Conservation (phyloP, 2,329 filamentous ascomycete species). For the Scedosporium apiospermum region DNA sequence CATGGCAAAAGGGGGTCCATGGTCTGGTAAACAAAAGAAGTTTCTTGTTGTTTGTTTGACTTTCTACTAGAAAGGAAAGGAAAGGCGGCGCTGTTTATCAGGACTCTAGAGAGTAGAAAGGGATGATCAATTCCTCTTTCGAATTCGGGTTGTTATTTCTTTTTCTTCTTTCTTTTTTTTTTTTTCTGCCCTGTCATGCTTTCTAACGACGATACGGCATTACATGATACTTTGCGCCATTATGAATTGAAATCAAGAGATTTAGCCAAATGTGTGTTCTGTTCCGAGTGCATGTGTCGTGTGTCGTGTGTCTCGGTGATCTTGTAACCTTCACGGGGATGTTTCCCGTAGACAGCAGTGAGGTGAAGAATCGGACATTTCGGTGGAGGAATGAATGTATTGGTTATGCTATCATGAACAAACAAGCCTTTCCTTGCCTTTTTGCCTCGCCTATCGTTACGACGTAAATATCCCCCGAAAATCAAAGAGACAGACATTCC, state of each 20-base stretch:
- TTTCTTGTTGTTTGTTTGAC: neutral
- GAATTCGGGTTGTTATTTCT: neutral
- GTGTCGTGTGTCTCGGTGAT: neutral
- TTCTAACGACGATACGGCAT: neutral
- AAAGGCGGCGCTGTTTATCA: neutral
- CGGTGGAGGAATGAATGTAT: neutral
- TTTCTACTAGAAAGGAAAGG: neutral
- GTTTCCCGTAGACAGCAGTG: no score
- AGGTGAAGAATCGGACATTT: neutral
- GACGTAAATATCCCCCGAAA: neutral
- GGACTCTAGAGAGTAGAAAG: no score
- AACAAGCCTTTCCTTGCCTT: neutral
- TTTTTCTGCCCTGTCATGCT: neutral
- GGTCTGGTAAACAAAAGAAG: neutral
- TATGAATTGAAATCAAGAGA: neutral
- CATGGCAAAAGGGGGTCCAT: neutral
- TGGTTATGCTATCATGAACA: neutral
- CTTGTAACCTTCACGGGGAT: neutral
- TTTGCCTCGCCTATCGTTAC: neutral
- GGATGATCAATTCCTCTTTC: neutral
- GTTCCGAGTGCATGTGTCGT: neutral
- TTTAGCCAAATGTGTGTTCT: neutral
- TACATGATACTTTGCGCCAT: neutral
- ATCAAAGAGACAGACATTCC: neutral
- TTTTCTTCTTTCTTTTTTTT: neutral